phyloP scores from a whole-genome alignment of 306 rosid genomes.

The Lotus japonicus region DNA sequence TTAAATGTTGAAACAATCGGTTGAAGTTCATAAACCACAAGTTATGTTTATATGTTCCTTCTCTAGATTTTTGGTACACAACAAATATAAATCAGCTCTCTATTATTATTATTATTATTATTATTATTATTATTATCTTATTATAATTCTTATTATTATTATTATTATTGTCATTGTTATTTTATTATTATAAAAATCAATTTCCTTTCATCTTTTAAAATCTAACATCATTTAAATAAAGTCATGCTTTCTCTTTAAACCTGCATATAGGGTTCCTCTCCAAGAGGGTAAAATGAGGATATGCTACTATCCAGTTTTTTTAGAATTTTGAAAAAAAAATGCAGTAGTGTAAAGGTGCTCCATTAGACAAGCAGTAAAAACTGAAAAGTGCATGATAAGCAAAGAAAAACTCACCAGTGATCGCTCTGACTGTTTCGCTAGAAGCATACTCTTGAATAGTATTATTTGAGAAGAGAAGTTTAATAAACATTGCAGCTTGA shows the following conservation, averaged over 20 bases:
- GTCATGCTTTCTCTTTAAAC: background rate
- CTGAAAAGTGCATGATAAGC: conserved; percentile 8
- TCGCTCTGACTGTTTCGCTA: conserved; percentile 94
- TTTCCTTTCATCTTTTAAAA: background rate
- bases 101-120: background rate
- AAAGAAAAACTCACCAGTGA: conserved; percentile 68
- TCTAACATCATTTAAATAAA: background rate
- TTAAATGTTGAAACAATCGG: background rate
- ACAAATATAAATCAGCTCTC: background rate
- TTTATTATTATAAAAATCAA: background rate
- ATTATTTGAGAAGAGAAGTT: conserved; percentile 93
- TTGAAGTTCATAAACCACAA: background rate
- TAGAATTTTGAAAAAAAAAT: background rate
- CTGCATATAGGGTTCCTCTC: background rate
- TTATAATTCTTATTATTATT: too few species aligned
- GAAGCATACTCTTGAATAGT: conserved; percentile 99
- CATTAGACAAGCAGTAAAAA: background rate
- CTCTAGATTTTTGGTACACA: too few species aligned
- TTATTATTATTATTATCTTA: background rate
- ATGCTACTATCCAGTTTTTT: background rate
- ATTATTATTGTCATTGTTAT: background rate
- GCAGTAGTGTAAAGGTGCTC: background rate
- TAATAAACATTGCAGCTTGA: conserved; percentile 96
- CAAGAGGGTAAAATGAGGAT: background rate
- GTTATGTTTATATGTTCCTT: background rate